Percentiles rank a stretch among this genome's conserved stretches.
phyloP scores from a whole-genome alignment of 345 rosid species.

The Brassica incana region DNA sequence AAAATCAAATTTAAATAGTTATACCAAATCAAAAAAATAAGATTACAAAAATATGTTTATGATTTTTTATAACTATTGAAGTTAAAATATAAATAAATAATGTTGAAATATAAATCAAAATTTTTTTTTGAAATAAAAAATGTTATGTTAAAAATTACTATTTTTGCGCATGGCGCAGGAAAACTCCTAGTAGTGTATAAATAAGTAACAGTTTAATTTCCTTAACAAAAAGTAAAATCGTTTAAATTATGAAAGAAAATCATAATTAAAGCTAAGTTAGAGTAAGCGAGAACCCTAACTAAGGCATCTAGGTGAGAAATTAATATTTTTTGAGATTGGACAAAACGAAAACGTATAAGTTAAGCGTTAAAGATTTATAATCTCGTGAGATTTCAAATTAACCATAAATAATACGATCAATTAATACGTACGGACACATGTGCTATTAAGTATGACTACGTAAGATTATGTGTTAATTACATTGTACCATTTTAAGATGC shows the following conservation, averaged over 20 bases:
- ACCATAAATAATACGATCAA: slow-evolving; percentile 8
- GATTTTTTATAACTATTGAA: no score
- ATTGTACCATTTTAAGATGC: neutral
- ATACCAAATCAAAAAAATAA: no score
- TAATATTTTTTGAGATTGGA: slow-evolving; percentile 26
- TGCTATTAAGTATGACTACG: slow-evolving; percentile 5
- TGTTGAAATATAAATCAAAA: no score
- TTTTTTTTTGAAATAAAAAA: no score
- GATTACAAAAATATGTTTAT: no score
- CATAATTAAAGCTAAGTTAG: slow-evolving; percentile 4
- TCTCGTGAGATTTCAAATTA: slow-evolving; percentile 13
- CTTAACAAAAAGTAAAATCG: neutral
- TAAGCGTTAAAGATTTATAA: slow-evolving; percentile 8
- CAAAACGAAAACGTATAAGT: slow-evolving; percentile 9
- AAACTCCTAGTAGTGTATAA: neutral
- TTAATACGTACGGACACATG: slow-evolving; percentile 39
- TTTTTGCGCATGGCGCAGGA: no score
- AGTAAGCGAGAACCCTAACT: slow-evolving; percentile 27
- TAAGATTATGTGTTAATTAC: neutral
- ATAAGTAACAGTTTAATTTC: slow-evolving; percentile 1
- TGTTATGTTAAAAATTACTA: no score
- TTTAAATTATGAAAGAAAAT: neutral
- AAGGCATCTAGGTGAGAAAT: slow-evolving; percentile 29
- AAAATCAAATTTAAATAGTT: no score
- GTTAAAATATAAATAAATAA: no score